Evolutionary conservation across 352 stramenopile genomes (phyloP).

Genomic region (Pythium angustatum): DNA sequence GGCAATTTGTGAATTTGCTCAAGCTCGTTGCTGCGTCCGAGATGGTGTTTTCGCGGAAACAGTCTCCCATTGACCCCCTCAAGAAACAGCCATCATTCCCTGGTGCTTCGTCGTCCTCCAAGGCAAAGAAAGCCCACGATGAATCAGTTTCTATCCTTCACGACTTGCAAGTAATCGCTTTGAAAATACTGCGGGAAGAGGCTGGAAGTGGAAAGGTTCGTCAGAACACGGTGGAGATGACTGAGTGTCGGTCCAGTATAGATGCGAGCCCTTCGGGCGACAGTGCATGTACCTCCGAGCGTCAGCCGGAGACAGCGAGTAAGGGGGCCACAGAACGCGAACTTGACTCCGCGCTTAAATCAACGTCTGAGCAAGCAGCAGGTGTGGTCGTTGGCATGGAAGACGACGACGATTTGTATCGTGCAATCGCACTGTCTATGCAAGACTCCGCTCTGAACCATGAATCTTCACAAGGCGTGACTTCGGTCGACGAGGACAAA

Average conservation of each 20-base stretch:
- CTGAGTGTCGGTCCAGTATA: background rate
- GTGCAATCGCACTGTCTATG: constrained; percentile 49
- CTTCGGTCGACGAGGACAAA: constrained; percentile 38
- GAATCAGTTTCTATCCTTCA: constrained; percentile 49
- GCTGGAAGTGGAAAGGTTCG: constrained; percentile 35
- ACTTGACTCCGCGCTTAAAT: background rate
- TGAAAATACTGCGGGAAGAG: constrained; percentile 66
- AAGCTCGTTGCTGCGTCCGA: constrained; percentile 83
- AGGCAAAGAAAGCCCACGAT: background rate
- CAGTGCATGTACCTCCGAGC: too few species aligned
- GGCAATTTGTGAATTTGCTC: constrained; percentile 78
- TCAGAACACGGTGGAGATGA: constrained; percentile 22
- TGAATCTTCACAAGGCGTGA: background rate
- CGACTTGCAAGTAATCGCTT: constrained; percentile 49
- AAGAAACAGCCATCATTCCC: constrained; percentile 11
- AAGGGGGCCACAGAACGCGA: background rate
- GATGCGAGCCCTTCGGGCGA: too few species aligned
- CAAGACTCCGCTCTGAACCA: constrained; percentile 19
- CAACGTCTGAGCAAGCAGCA: background rate
- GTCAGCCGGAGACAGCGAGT: too few species aligned
- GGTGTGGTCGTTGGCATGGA: constrained; percentile 20
- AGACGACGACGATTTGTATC: constrained; percentile 35
- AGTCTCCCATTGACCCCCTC: constrained; percentile 2
- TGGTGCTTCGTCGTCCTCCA: background rate
- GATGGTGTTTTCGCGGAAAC: constrained; percentile 52